phyloP scores from a whole-genome alignment of 2,329 filamentous ascomycete species.

The Myotisia sp. region DNA sequence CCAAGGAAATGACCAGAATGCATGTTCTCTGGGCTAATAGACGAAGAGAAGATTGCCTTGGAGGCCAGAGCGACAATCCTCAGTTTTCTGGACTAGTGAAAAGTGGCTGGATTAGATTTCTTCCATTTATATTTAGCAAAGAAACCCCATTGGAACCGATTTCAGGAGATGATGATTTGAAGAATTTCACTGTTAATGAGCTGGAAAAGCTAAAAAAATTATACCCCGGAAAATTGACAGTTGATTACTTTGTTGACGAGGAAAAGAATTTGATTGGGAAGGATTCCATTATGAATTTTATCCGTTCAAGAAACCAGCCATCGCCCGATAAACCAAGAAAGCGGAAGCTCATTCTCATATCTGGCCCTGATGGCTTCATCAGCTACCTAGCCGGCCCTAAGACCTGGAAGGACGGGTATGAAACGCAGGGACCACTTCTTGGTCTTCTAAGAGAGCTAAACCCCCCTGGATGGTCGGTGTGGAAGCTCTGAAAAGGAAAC shows the following conservation, averaged over 20 bases:
- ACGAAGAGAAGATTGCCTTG: slow-evolving; percentile 49
- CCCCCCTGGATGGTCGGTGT: slow-evolving; percentile 42
- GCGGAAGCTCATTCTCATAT: slow-evolving; percentile 56
- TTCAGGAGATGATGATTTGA: slow-evolving; percentile 8
- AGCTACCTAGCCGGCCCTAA: slow-evolving; percentile 67
- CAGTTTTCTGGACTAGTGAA: slow-evolving; percentile 9
- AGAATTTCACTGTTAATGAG: slow-evolving; percentile 41
- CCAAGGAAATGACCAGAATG: slow-evolving; percentile 34
- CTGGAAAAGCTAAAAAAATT: slow-evolving; percentile 47
- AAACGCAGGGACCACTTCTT: slow-evolving; percentile 59
- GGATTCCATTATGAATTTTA: slow-evolving; percentile 31
- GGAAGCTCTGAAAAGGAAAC: slow-evolving; percentile 37
- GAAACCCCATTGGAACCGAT: background rate
- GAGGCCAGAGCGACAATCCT: slow-evolving; percentile 41
- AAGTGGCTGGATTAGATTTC: slow-evolving; percentile 22
- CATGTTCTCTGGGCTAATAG: slow-evolving; percentile 75
- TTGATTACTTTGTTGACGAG: slow-evolving; percentile 72
- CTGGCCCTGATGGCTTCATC: slow-evolving; percentile 83
- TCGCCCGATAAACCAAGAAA: slow-evolving; percentile 13
- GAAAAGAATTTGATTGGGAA: slow-evolving; percentile 54
- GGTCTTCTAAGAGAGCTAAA: slow-evolving; percentile 53
- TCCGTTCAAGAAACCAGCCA: slow-evolving; percentile 10
- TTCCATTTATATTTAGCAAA: slow-evolving; percentile 6
- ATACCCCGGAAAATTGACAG: slow-evolving; percentile 43
- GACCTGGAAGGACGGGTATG: slow-evolving; percentile 54